Evolutionary conservation across 768 basidiomycete species (phyloP), one percentile per base, ranked within the genome.

Genomic region (Hydnomerulius pinastri): DNA sequence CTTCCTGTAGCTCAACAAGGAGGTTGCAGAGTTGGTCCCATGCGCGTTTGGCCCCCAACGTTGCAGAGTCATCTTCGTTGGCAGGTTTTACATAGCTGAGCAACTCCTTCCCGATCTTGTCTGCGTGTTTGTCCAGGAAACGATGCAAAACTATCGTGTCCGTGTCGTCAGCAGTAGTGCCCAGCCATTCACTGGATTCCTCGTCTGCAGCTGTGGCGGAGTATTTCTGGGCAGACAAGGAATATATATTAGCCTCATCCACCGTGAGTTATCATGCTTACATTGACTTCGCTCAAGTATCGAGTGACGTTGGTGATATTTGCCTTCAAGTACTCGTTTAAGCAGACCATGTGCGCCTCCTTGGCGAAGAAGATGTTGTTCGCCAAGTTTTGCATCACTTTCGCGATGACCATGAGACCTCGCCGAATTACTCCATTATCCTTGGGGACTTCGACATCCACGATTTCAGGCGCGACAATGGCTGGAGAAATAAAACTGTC

Each of bases 291-390:
- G 48, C 81, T 89, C 48, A 94, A 69, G 71, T 87, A 93, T 32
- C 82, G 76, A 2, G 88, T 90, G 24, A 94, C 82, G 35, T 78
- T 82, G 28, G 81, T 73, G 44, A 91, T 87, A 45, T 90, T 87
- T 9, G 73, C 77, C 50, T 76, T 73, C 24, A 92, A 69, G 70
- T 93, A 93, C 11, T 78, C 74, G 64, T 95, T 95, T 50, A 95
- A 66, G 28, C 80, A 75, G 24, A 82, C 82, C 90, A 94, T 92
- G 60, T 92, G 85, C 4, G 83, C 80, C 60, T 96, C 93, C 66
- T 94, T 94, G 10, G 89, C 91, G 58, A 96, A 96, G 61, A 91
- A 84, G 42, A 95, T 87, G 58, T 97, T 96, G 71, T 97, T 98
- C 17, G 93, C 93, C 25, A 97, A 71, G 61, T 92, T 94, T 68